Percentiles rank a stretch among this genome's conserved stretches.
Conservation (phyloP, 2,329 filamentous ascomycete species). For the Colletotrichum horii region DNA sequence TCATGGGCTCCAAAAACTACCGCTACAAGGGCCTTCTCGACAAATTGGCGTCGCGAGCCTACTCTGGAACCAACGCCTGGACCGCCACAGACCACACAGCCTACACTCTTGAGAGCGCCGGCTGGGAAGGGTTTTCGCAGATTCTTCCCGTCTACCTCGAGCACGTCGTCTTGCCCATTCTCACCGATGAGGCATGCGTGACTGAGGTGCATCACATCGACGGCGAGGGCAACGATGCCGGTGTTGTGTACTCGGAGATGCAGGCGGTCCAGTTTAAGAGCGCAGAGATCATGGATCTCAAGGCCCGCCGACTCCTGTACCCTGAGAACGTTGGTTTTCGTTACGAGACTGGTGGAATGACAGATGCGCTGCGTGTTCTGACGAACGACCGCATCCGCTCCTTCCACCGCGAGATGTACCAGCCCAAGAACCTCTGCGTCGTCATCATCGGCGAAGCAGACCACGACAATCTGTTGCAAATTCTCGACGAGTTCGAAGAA, state of each 20-base stretch:
- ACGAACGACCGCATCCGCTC: slow-evolving; percentile 90
- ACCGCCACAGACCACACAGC: slow-evolving; percentile 96
- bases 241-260: slow-evolving; percentile 99
- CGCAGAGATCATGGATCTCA: slow-evolving; percentile 85
- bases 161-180: slow-evolving; percentile 87
- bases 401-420: slow-evolving; percentile 97
- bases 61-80: slow-evolving; percentile 96
- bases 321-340: slow-evolving; percentile 90
- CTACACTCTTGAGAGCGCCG: slow-evolving; percentile 92
- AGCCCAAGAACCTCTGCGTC: slow-evolving; percentile 92
- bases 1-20: slow-evolving; percentile 93
- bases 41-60: slow-evolving; percentile 90
- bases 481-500: slow-evolving; percentile 87
- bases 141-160: slow-evolving; percentile 95
- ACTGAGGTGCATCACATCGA: slow-evolving; percentile 98
- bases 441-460: slow-evolving; percentile 92
- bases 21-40: slow-evolving; percentile 94
- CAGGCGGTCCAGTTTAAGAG: slow-evolving; percentile 90
- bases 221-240: slow-evolving; percentile 91
- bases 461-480: slow-evolving; percentile 77
- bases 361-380: slow-evolving; percentile 84
- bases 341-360: slow-evolving; percentile 98
- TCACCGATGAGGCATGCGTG: slow-evolving; percentile 91
- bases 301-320: slow-evolving; percentile 80
- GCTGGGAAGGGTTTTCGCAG: slow-evolving; percentile 96